Percentiles rank a stretch among this genome's conserved stretches.
These are phyloP conservation scores for Dacryopinax primogenitus DNA, from an alignment of 768 basidiomycete genomes.

Conservation along the genomic window DNA sequence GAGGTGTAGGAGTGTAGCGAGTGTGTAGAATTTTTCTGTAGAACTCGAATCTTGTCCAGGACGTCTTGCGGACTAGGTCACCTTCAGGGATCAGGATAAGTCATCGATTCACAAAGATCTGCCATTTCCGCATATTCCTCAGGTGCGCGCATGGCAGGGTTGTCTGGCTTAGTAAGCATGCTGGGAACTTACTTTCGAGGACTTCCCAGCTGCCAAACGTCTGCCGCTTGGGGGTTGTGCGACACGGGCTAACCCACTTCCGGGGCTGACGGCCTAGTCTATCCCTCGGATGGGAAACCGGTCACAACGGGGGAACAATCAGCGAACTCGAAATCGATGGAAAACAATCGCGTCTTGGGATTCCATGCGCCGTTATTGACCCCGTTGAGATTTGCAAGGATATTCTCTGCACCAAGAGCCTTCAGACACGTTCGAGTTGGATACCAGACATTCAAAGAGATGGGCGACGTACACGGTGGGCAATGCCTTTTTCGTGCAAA, in stretches of 20 bases:
- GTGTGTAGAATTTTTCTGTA: too few species aligned
- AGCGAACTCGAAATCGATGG: not conserved
- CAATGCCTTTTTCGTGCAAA: not conserved
- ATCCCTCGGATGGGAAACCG: not conserved
- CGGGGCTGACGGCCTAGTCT: not conserved
- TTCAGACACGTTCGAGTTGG: not conserved
- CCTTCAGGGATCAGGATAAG: not conserved
- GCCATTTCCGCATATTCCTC: not conserved
- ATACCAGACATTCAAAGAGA: not conserved
- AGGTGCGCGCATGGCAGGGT: not conserved
- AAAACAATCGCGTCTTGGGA: not conserved
- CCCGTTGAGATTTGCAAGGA: not conserved
- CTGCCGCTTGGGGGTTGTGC: not conserved
- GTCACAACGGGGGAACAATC: not conserved
- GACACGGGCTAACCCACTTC: not conserved
- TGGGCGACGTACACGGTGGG: not conserved
- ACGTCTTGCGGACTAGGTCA: not conserved
- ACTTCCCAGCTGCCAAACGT: not conserved
- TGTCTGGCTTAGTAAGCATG: not conserved
- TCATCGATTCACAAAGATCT: not conserved
- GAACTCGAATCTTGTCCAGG: not conserved
- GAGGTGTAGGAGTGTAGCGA: too few species aligned
- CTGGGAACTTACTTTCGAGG: not conserved
- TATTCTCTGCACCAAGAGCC: not conserved
- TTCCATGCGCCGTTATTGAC: not conserved